Evolutionary conservation across 345 rosid species (phyloP), one percentile per base, ranked within the genome.

Genomic region (Rhodomyrtus tomentosa): DNA sequence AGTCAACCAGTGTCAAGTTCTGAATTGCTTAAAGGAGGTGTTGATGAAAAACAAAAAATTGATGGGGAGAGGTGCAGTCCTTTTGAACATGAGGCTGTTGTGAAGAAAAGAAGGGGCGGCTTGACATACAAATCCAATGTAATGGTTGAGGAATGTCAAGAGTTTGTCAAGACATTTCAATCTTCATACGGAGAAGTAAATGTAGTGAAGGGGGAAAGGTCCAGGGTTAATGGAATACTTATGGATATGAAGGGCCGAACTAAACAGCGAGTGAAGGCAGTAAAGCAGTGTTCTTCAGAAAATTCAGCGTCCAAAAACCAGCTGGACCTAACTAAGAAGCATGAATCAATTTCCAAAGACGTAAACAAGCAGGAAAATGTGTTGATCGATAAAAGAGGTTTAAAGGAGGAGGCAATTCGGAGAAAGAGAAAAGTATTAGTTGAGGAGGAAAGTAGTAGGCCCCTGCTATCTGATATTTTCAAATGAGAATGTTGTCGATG

Each of bases 341-440:
- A 80, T 79, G 86, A 82, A 55, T 42, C 79, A 10, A 49, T n/a
- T 29, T 29, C 53, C 22, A 40, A 76, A 83, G 62, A 40, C 1
- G 25, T 52, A 79, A 49, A 36, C n/a, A n/a, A 80, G 80, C 48
- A 76, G 54, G 83, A 55, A 56, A 62, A 80, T 52, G 45, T 36
- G 79, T 36, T 9, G 80, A n/a, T 54, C 24, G 3, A 36, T 25
- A 45, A 50, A 42, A 52, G 56, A 32, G 81, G 29, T 29, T 53
- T n/a, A 59, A 82, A 84, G 51, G 83, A 86, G 85, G 83, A 86
- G 85, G 83, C 86, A 50, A 89, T 86, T 45, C 84, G 84, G 80
- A 50, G 24, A 25, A 82, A 89, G 38, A 51, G 55, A 16, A 48
- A 84, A 72, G 81, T 55, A 59, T 49, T 72, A 53, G 48, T 56